Conservation (phyloP, 2,329 filamentous ascomycete species). For the Pseudocercospora pini-densiflorae region DNA sequence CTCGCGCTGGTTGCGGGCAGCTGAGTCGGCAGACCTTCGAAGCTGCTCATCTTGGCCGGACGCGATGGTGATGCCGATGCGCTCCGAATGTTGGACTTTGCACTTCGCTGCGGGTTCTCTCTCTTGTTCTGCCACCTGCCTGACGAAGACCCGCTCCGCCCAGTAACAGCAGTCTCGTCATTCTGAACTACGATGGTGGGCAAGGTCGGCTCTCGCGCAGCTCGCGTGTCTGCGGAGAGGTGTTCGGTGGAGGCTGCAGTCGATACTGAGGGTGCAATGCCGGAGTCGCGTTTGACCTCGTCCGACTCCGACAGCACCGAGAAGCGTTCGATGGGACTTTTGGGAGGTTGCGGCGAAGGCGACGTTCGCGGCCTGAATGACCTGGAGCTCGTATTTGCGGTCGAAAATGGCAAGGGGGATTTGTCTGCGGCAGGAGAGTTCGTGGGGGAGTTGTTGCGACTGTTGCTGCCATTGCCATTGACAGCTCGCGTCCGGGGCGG, state of each 20-base stretch:
- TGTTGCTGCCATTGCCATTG: constrained; percentile 7
- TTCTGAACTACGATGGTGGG: constrained; percentile 53
- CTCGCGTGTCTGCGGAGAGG: constrained; percentile 1
- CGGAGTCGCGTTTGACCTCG: constrained; percentile 42
- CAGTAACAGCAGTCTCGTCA: constrained; percentile 33
- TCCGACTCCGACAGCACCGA: constrained; percentile 16
- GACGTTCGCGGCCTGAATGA: constrained; percentile 8
- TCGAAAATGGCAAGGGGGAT: neutral
- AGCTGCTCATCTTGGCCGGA: constrained; percentile 38
- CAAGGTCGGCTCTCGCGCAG: constrained; percentile 45
- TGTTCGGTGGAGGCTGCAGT: constrained; percentile 24
- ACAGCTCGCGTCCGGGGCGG: constrained; percentile 5
- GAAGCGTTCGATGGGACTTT: constrained; percentile 3
- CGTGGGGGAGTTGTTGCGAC: constrained; percentile 7
- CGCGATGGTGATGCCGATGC: constrained; percentile 17
- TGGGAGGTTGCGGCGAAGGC: constrained; percentile 5
- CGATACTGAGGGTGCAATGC: constrained; percentile 36
- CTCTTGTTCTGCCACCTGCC: constrained; percentile 22
- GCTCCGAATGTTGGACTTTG: neutral
- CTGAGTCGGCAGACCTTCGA: constrained; percentile 57
- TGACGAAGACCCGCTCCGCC: constrained; percentile 5
- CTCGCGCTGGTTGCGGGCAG: constrained; percentile 57
- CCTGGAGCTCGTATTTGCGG: neutral
- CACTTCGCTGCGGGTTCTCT: constrained; percentile 9
- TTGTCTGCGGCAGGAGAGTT: constrained; percentile 12